These are phyloP conservation scores for Cutaneotrichosporon spelunceum DNA, from an alignment of 1,284 basidiomycete species.

Conservation along the genomic window DNA sequence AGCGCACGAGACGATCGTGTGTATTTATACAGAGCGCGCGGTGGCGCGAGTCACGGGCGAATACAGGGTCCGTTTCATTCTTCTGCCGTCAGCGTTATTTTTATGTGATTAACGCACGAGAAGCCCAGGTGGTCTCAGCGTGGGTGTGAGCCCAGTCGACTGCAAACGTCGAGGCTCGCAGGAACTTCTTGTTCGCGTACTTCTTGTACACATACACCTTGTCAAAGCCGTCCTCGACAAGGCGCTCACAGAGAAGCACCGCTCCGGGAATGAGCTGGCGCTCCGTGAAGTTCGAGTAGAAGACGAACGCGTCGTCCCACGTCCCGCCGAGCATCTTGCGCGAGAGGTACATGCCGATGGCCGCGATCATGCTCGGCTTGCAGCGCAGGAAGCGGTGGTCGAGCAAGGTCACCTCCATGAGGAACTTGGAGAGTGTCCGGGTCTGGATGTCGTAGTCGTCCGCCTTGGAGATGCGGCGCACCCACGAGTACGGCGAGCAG, in stretches of 20 bases:
- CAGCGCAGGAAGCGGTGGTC: slow-evolving; percentile 91
- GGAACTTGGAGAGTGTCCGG: slow-evolving; percentile 92
- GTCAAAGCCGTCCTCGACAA: slow-evolving; percentile 75
- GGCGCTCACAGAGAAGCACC: slow-evolving; percentile 76
- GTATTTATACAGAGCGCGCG: neutral
- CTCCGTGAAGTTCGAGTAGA: slow-evolving; percentile 89
- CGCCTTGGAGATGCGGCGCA: slow-evolving; percentile 96
- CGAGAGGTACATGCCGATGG: slow-evolving; percentile 95
- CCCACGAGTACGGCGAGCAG: slow-evolving; percentile 99
- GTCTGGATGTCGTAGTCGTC: slow-evolving; percentile 99
- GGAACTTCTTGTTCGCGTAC: slow-evolving; percentile 95
- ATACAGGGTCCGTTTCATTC: neutral
- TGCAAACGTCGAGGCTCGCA: slow-evolving; percentile 66
- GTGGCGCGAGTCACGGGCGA: too few species aligned
- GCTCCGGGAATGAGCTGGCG: slow-evolving; percentile 82
- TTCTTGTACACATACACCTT: slow-evolving; percentile 91
- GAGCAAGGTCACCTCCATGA: slow-evolving; percentile 92
- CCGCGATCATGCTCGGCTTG: slow-evolving; percentile 92
- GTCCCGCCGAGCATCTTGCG: slow-evolving; percentile 85
- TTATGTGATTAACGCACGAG: neutral
- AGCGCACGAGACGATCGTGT: neutral
- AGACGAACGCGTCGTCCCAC: slow-evolving; percentile 91
- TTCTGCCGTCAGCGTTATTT: neutral
- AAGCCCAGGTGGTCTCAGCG: slow-evolving; percentile 24
- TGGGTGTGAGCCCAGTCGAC: slow-evolving; percentile 54